Percentiles rank a stretch among this genome's conserved stretches.
phyloP scores from a whole-genome alignment of 1,284 basidiomycete genomes.

The Ganoderma sinense region DNA sequence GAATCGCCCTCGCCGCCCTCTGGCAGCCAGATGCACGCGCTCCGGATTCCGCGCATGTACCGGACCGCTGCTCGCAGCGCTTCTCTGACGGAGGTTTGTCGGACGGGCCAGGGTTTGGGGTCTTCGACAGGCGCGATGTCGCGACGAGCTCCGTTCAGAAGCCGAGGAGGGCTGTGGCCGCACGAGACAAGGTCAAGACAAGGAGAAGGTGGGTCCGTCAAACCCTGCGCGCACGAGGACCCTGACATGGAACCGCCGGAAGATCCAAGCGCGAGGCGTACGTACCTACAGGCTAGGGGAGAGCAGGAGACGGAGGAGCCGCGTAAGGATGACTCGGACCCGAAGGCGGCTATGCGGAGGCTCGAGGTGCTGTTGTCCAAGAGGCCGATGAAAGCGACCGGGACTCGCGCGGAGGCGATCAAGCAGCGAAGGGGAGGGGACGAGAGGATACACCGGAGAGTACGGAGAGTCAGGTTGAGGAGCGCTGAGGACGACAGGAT shows the following conservation, averaged over 20 bases:
- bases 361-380: conserved; percentile 39
- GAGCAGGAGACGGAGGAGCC: conserved; percentile 13
- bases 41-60: conserved; percentile 32
- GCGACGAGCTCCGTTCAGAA: conserved; percentile 28
- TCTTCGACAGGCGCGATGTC: conserved; percentile 7
- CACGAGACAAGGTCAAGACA: background rate
- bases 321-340: conserved; percentile 31
- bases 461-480: conserved; percentile 7
- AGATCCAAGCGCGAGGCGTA: conserved; percentile 25
- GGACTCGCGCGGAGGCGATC: conserved; percentile 13
- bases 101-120: conserved; percentile 19
- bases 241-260: conserved; percentile 4
- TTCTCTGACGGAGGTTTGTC: conserved; percentile 23
- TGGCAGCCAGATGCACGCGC: conserved; percentile 24
- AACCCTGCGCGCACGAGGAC: conserved; percentile 17
- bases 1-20: conserved; percentile 24
- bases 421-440: conserved; percentile 18
- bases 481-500: conserved; percentile 13
- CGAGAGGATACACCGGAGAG: conserved; percentile 16
- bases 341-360: conserved; percentile 30
- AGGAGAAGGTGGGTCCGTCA: conserved; percentile 13
- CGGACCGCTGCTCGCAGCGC: conserved; percentile 30
- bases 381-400: conserved; percentile 24
- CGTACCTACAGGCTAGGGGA: conserved; percentile 27
- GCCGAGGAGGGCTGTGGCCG: conserved; percentile 3